Percentiles rank a stretch among this genome's conserved stretches.
Conservation (phyloP, 1,284 basidiomycete genomes). For the Cryptococcus sp. region DNA sequence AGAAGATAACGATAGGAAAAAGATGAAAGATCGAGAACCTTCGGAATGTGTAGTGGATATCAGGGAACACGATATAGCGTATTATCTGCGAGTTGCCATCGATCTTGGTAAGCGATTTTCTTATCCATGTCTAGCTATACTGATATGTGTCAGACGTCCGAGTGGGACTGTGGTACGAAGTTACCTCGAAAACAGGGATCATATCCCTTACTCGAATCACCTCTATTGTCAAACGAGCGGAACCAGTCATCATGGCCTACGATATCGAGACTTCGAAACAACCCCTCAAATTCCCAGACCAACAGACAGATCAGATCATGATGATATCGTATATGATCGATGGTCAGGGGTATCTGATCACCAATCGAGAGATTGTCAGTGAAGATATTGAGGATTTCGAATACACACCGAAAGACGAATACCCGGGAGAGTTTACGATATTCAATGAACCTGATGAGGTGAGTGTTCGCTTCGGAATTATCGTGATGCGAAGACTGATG, state of each 20-base stretch:
- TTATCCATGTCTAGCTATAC: neutral
- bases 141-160: slow-evolving; percentile 65
- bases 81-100: slow-evolving; percentile 96
- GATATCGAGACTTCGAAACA: slow-evolving; percentile 99
- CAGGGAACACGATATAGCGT: slow-evolving; percentile 94
- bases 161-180: slow-evolving; percentile 93
- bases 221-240: slow-evolving; percentile 94
- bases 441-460: slow-evolving; percentile 96
- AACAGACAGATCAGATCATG: slow-evolving; percentile 95
- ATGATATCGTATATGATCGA: slow-evolving; percentile 78
- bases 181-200: slow-evolving; percentile 76
- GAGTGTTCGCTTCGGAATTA: slow-evolving; percentile 14
- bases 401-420: slow-evolving; percentile 97
- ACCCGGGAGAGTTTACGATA: slow-evolving; percentile 93
- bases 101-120: slow-evolving; percentile 63
- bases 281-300: slow-evolving; percentile 97
- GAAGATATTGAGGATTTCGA: slow-evolving; percentile 99
- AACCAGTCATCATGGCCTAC: slow-evolving; percentile 97
- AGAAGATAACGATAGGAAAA: slow-evolving; percentile 48
- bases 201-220: slow-evolving; percentile 69
- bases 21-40: slow-evolving; percentile 66
- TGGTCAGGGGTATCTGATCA: slow-evolving; percentile 88
- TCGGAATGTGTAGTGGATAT: slow-evolving; percentile 89
- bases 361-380: slow-evolving; percentile 93
- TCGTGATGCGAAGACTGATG: no score